Conservation (phyloP, 2,329 filamentous ascomycete genomes). For the Clonostachys rosea region DNA sequence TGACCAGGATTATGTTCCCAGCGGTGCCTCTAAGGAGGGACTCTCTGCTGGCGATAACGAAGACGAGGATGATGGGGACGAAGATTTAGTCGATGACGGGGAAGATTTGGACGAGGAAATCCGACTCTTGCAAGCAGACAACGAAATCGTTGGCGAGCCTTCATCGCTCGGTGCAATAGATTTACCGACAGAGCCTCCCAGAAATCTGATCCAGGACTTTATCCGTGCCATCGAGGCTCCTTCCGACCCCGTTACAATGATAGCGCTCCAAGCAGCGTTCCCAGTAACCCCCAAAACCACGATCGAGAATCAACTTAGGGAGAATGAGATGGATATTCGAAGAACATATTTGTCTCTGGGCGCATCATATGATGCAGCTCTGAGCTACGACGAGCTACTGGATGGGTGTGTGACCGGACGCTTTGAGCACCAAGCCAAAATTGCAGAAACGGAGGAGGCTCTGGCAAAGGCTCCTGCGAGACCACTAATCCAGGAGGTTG, state of each 20-base stretch:
- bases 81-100: constrained; percentile 3
- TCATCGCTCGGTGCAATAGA: neutral
- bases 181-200: too few species aligned
- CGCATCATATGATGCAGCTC: constrained; percentile 19
- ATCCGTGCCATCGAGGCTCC: neutral
- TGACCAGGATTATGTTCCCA: constrained; percentile 9
- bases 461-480: constrained; percentile 5
- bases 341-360: constrained; percentile 29
- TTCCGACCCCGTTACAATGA: neutral
- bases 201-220: neutral
- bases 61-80: constrained; percentile 4
- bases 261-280: constrained; percentile 34
- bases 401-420: constrained; percentile 15
- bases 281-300: constrained; percentile 26
- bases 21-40: constrained; percentile 3
- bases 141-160: constrained; percentile 18
- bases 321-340: constrained; percentile 24
- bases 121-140: constrained; percentile 34
- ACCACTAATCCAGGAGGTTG: constrained; percentile 20
- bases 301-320: constrained; percentile 27
- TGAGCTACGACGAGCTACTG: constrained; percentile 24
- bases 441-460: neutral
- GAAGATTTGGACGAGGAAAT: constrained; percentile 28
- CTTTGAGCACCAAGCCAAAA: neutral
- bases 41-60: constrained; percentile 6